Base-by-base conservation (phyloP, 2,329 filamentous ascomycete genomes). In the Penicillium sp. region DNA sequence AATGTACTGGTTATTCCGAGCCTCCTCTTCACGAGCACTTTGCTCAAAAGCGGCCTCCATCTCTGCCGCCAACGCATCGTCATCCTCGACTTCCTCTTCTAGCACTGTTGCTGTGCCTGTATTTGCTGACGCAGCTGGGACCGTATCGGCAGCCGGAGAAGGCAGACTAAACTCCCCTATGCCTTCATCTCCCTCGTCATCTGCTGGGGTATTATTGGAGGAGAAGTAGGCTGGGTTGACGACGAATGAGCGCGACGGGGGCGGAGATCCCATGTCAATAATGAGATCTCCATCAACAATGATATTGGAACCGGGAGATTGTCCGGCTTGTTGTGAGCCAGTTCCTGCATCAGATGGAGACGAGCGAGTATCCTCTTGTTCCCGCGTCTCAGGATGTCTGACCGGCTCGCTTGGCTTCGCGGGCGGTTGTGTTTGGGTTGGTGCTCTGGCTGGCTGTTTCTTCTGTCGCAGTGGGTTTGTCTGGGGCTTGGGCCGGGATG, bases 51-150 rank as follows among this genome's bases (percentile, higher is more conserved):
- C 77, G 7, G 79, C 79, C 57, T 80, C 79, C 63, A 84, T 72
- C 58, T 82, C 80, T 18, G 77, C 78, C 46, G 79, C 80, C 34
- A 83, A 65, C 25, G 77, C 74, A 60, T 80, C 78, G 50, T 80
- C 79, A 39, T 74, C 70, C 38, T 67, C 67, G 38, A 67, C 60
- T 14, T 60, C 48, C 1, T 68, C 63, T 10, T 67, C 67, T 30
- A 66, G 57, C 5, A 59, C 48, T 16, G 54, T 53, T n/a, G 54
- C 53, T n/a, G 53, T 54, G n/a, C 65, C 62, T 36, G 43, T 43
- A 5, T 54, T 38, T 10, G 27, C 51, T n/a, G 56, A 42, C 6
- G 49, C 46, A 28, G 54, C 34, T 9, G 53, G 46, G 25, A 54
- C 55, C 18, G 54, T 58, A 41, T 63, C 53, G 35, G 62, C 46